These are phyloP conservation scores for Penicillium sp. DNA, from an alignment of 2,329 filamentous ascomycete genomes.

Conservation along the genomic window DNA sequence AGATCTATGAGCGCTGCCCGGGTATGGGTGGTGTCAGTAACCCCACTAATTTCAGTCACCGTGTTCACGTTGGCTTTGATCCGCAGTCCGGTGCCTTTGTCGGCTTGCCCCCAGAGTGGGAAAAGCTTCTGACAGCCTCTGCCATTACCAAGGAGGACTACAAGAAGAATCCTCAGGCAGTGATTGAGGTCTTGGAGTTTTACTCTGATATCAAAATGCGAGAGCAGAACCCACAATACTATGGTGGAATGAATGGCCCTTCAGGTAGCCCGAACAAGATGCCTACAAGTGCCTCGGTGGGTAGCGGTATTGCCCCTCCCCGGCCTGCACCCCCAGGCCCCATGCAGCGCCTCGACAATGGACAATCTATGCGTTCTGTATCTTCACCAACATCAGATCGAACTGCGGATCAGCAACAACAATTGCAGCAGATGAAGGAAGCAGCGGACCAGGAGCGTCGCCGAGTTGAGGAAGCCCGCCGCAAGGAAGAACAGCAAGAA, in stretches of 20 bases:
- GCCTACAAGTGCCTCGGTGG: slow-evolving; percentile 52
- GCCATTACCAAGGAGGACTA: slow-evolving; percentile 99
- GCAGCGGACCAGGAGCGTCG: slow-evolving; percentile 58
- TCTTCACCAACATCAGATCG: slow-evolving; percentile 57
- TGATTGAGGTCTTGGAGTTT: slow-evolving; percentile 67
- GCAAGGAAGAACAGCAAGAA: slow-evolving; percentile 72
- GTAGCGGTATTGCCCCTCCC: slow-evolving; percentile 65
- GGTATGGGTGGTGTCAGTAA: slow-evolving; percentile 98
- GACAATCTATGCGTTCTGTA: slow-evolving; percentile 39
- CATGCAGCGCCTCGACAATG: slow-evolving; percentile 47
- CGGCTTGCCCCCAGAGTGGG: slow-evolving; percentile 93
- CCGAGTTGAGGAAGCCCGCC: slow-evolving; percentile 56
- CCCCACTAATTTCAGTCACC: slow-evolving; percentile 96
- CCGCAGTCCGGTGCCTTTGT: slow-evolving; percentile 93
- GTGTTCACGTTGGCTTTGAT: slow-evolving; percentile 96
- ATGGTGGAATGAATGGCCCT: slow-evolving; percentile 62
- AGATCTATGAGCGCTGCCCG: slow-evolving; percentile 93
- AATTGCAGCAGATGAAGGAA: slow-evolving; percentile 53
- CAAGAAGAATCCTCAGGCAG: slow-evolving; percentile 88
- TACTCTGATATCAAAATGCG: slow-evolving; percentile 69
- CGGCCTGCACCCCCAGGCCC: slow-evolving; percentile 62
- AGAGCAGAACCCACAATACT: slow-evolving; percentile 62
- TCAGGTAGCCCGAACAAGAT: slow-evolving; percentile 52
- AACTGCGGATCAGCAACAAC: slow-evolving; percentile 44
- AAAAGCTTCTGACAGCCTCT: slow-evolving; percentile 90